Evolutionary conservation across 305 asterid species (phyloP).

Genomic region (Andrographis paniculata): DNA sequence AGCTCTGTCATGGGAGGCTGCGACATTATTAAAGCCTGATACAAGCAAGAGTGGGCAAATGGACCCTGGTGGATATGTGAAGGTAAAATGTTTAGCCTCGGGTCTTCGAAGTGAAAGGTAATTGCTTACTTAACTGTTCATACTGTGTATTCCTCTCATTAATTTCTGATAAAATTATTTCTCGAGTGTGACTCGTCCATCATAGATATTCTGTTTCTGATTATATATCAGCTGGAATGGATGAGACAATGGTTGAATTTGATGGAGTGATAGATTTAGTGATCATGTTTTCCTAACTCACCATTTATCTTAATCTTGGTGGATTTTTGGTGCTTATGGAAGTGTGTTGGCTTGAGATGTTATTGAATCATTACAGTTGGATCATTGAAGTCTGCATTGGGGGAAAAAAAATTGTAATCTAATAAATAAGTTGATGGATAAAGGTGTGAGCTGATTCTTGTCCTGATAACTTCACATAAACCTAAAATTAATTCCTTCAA

Average conservation of each 20-base stretch:
- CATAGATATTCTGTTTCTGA: constrained; percentile 12
- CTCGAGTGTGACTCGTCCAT: constrained; percentile 4
- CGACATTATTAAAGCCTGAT: constrained; percentile 80
- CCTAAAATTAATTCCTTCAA: too few species aligned
- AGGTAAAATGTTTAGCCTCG: constrained; percentile 88
- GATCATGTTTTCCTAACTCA: too few species aligned
- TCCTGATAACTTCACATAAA: too few species aligned
- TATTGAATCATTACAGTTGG: too few species aligned
- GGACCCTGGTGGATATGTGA: constrained; percentile 96
- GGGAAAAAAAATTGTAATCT: too few species aligned
- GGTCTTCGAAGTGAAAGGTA: constrained; percentile 90
- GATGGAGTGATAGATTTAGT: neutral
- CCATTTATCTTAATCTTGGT: too few species aligned
- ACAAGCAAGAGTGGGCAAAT: constrained; percentile 90
- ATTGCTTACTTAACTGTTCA: constrained; percentile 19
- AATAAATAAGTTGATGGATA: too few species aligned
- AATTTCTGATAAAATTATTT: constrained; percentile 14
- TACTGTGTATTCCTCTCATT: constrained; percentile 5
- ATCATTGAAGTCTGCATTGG: too few species aligned
- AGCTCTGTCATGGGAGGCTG: constrained; percentile 96
- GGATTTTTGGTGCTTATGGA: too few species aligned
- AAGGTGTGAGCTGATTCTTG: too few species aligned
- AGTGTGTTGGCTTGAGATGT: too few species aligned
- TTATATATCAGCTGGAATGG: constrained; percentile 4
- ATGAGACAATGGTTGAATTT: constrained; percentile 6